Base-by-base conservation (phyloP, 2,329 filamentous ascomycete genomes). In the Coleophoma cylindrospora region DNA sequence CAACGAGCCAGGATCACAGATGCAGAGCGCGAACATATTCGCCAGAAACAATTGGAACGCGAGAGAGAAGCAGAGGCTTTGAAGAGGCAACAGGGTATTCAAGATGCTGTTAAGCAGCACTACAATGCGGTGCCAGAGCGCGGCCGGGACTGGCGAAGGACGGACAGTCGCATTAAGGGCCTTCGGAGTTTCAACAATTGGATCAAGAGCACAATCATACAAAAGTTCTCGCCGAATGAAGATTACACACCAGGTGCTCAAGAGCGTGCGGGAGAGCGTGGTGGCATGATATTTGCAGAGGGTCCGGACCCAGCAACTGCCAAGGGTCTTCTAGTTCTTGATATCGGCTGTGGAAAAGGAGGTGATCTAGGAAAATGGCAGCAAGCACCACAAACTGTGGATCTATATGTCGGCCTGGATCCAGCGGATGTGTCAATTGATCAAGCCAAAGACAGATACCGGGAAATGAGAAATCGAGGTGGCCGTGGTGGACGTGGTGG, bases 311-410 rank as follows among this genome's bases (percentile, higher is more conserved):
- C 36, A 17, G 36, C 58, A 11, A 49, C 47, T 13, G 48, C 56
- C 5, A 77, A 83, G 50, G 80, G 83, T 47, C 74, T 97, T 43
- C 76, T 92, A 17, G 88, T 99, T 11, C 78, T 99, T 19, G 94
- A 99, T 66, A 85, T 99, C 64, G 94, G 94, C 22, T 99, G 94
- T 67, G 94, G 94, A 47, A 99, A 99, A 71, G 94, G 94, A 21
- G 94, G 94, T 41, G 94, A 99, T 68, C 68, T 99, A 54, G 87
- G 87, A 49, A 99, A 99, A 66, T 99, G 94, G 94, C 88, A 96
- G 70, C 86, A 91, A 59, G 90, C 92, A 17, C 90, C 91, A n/a
- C 88, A 96, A 63, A 75, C 82, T 6, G 87, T 97, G n/a, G 84
- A 89, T 56, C 80, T 97, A 3, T 99, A 99, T 61, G 91, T 99